A percentile compares a stretch with the other conserved stretches of the same genome.
Evolutionary conservation across 2,329 filamentous ascomycete species (phyloP).

Genomic region (Geoglossum cookeanum): DNA sequence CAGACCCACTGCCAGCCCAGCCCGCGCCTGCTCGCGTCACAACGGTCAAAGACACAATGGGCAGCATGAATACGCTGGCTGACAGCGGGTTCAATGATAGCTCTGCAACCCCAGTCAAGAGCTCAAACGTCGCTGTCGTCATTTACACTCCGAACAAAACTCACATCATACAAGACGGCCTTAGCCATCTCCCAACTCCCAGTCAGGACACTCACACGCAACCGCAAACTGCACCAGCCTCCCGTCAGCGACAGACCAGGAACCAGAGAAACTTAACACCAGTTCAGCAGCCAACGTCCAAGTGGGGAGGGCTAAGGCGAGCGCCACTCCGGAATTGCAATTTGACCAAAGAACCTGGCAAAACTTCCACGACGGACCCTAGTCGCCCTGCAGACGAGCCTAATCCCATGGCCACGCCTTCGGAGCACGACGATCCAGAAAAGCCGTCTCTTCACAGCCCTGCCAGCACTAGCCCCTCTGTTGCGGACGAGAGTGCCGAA

Average conservation of each 20-base stretch:
- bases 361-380: neutral
- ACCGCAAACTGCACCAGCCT: neutral
- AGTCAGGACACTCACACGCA: neutral
- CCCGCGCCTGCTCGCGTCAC: neutral
- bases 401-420: no score
- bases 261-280: neutral
- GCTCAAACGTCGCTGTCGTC: neutral
- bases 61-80: neutral
- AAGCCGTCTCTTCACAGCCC: neutral
- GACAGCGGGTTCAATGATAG: neutral
- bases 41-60: neutral
- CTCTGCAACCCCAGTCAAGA: neutral
- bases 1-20: neutral
- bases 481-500: neutral
- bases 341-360: neutral
- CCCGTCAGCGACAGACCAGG: neutral
- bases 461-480: neutral
- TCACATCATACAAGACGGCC: neutral
- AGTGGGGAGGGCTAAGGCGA: neutral
- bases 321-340: neutral
- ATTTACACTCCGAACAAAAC: neutral
- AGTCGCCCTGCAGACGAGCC: no score
- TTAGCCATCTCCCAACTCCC: neutral
- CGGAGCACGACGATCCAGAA: neutral
- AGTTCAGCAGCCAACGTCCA: neutral